Evolutionary conservation across 176 grass and related monocot genomes (phyloP), one percentile per base, ranked within the genome.

Genomic region (Tillandsia fasciculata): DNA sequence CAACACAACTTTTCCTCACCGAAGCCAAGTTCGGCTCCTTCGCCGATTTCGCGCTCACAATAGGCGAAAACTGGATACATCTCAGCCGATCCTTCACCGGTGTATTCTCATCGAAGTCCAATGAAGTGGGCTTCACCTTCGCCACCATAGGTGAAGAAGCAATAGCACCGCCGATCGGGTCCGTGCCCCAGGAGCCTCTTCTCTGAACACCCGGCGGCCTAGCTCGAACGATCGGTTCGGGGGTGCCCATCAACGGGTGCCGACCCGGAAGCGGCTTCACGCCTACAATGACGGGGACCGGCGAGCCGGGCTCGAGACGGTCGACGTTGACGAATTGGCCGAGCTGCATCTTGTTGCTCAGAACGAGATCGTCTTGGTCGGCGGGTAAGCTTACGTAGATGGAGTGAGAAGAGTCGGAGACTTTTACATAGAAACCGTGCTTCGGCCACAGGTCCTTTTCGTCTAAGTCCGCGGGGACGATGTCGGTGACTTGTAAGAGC

Each of bases 351-450:
- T 88, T 93, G 94, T 93, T 93, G 74, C 72, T 82, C 59, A 99
- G 80, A 9, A 99, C 89, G 20, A 99, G 84, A 53, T 99, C 89
- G 10, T 85, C 90, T 74, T 99, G 94, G 26, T 81, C 78, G 1
- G 71, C 50, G 9, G 94, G 94, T 0, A 93, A 87, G 65, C 67
- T 93, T 72, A 75, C 84, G 66, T 99, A 99, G 82, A 99, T 85
- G 57, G 94, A 99, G 66, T 99, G 84, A 9, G 85, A 65, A 11
- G 76, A 92, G 63, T 93, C 89, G 0, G 87, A 93, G 65, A 99
- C 69, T 79, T 99, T 99, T 78, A 99, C 67, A 75, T 93, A 93
- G 84, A 99, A 93, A 56, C 89, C 89, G 52, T 92, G 94, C 65
- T 75, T 83, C 0, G 94, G 94, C 68, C 76, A 92, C 3, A 93